Evolutionary conservation across 768 basidiomycete species (phyloP).

Genomic region (Rhizopogon salebrosus): DNA sequence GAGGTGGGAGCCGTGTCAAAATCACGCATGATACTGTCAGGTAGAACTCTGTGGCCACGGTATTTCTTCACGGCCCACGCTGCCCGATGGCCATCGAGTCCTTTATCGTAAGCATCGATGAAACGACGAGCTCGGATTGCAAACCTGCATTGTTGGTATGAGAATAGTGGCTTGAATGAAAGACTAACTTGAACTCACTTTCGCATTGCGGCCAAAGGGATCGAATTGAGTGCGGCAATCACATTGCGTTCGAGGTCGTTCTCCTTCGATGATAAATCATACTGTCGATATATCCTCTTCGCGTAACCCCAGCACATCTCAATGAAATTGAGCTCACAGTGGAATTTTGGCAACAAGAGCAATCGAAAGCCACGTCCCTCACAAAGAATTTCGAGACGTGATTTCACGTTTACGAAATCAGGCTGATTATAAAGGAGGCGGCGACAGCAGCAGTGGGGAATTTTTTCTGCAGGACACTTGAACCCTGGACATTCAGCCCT

Average conservation of each 20-base stretch:
- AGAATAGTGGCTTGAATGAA: too few relatives aligned
- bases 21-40: too few relatives aligned
- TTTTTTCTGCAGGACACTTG: slow-evolving; percentile 14
- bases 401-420: slow-evolving; percentile 29
- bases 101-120: not conserved
- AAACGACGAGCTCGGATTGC: slow-evolving; percentile 4
- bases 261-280: slow-evolving; percentile 11
- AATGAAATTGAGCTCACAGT: slow-evolving; percentile 35
- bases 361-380: slow-evolving; percentile 19
- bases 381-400: slow-evolving; percentile 26
- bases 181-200: too few relatives aligned
- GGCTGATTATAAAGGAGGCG: slow-evolving; percentile 32
- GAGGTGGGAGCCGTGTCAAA: too few relatives aligned
- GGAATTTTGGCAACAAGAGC: slow-evolving; percentile 36
- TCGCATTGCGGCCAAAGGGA: too few relatives aligned
- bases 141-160: slow-evolving; percentile 9
- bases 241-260: slow-evolving; percentile 31
- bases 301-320: slow-evolving; percentile 30
- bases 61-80: too few relatives aligned
- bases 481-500: slow-evolving; percentile 20
- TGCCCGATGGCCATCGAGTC: too few relatives aligned
- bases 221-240: slow-evolving; percentile 17
- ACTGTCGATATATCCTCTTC: slow-evolving; percentile 18
- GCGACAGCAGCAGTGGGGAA: slow-evolving; percentile 26
- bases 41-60: too few relatives aligned